Conservation (phyloP, 73 alveolate genomes). For the Paramecium primaurelia region DNA sequence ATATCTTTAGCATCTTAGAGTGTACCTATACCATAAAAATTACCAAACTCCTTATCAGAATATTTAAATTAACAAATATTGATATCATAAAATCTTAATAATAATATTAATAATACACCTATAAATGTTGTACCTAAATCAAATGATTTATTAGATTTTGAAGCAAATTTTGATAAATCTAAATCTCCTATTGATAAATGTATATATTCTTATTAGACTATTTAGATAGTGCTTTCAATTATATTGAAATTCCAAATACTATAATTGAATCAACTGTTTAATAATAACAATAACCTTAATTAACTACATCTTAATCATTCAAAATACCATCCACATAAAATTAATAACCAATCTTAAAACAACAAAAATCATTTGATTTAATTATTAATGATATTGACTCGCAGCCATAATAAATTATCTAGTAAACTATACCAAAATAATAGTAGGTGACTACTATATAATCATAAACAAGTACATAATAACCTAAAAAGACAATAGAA, state of each 20-base stretch:
- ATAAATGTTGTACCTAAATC: neutral
- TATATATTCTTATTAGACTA: neutral
- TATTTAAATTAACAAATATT: neutral
- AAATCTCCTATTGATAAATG: conserved; percentile 1
- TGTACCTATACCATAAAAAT: neutral
- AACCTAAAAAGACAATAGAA: neutral
- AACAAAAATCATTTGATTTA: neutral
- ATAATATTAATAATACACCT: neutral
- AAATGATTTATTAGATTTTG: conserved; percentile 3
- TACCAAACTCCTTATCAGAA: conserved; percentile 13
- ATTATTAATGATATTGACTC: neutral
- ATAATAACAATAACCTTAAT: neutral
- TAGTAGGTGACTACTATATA: neutral
- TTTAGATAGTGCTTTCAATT: conserved; percentile 4
- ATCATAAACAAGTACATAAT: neutral
- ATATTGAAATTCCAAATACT: neutral
- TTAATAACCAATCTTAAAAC: neutral
- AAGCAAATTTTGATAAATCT: neutral
- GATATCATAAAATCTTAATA: neutral
- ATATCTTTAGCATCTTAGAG: neutral
- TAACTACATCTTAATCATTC: neutral
- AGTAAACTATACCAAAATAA: neutral
- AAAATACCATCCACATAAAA: neutral
- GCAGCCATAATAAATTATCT: neutral
- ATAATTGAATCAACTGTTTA: neutral